Evolutionary conservation across 805 yeast species (phyloP).

Genomic region (Teunomyces lycoperdinae): DNA sequence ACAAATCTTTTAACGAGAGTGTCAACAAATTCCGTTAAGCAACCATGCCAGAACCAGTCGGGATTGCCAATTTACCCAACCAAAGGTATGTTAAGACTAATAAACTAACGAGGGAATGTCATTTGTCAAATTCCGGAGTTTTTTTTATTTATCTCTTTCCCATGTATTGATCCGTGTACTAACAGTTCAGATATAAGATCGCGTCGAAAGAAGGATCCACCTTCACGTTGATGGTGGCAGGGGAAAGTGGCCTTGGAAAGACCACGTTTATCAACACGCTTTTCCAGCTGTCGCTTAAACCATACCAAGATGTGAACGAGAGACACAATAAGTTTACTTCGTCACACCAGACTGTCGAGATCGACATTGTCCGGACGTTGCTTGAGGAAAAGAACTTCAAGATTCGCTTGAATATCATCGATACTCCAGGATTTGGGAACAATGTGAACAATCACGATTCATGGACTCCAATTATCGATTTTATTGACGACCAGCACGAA

Average conservation of each 20-base stretch:
- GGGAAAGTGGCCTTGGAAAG: slow-evolving; percentile 90
- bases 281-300: slow-evolving; percentile 71
- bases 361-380: slow-evolving; percentile 75
- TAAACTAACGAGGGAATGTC: no score
- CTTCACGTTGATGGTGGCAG: slow-evolving; percentile 82
- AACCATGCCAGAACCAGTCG: slow-evolving; percentile 55
- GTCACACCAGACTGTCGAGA: slow-evolving; percentile 66
- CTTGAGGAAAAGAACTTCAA: slow-evolving; percentile 82
- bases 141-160: no score
- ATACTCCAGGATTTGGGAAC: slow-evolving; percentile 94
- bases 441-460: slow-evolving; percentile 80
- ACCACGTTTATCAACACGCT: slow-evolving; percentile 87
- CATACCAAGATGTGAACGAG: slow-evolving; percentile 52
- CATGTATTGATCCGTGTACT: slow-evolving; percentile 3
- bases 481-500: slow-evolving; percentile 88
- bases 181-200: slow-evolving; percentile 55
- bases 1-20: neutral
- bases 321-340: slow-evolving; percentile 55
- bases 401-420: slow-evolving; percentile 75
- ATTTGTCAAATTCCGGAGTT: no score
- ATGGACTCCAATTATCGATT: slow-evolving; percentile 85
- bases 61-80: slow-evolving; percentile 70
- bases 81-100: slow-evolving; percentile 52
- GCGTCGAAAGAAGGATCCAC: slow-evolving; percentile 73
- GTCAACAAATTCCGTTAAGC: neutral